Evolutionary conservation across 2,329 filamentous ascomycete genomes (phyloP).

Genomic region (Cadophora luteo-olivacea): DNA sequence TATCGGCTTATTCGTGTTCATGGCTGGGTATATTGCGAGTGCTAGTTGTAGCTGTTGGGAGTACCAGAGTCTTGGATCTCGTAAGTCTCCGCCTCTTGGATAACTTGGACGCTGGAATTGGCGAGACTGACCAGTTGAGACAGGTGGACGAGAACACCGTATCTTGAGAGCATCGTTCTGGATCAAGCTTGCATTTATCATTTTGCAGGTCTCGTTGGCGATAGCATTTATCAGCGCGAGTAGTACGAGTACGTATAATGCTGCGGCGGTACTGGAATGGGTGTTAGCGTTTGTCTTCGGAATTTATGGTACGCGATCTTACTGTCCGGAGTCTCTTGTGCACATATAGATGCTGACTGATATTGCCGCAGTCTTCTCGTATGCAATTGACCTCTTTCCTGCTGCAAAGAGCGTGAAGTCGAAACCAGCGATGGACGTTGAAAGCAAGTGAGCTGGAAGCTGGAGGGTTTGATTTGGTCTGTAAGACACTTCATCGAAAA

Average conservation of each 20-base stretch:
- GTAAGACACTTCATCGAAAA: too few species aligned
- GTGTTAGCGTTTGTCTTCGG: constrained; percentile 2
- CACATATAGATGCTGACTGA: background rate
- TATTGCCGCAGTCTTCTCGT: background rate
- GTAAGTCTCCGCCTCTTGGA: background rate
- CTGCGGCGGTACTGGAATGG: constrained; percentile 8
- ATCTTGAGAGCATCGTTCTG: background rate
- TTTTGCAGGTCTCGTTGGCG: background rate
- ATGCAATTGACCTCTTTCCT: constrained; percentile 1
- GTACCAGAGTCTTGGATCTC: constrained; percentile 6
- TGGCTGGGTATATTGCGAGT: constrained; percentile 1
- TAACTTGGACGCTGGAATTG: background rate
- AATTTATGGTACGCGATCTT: constrained; percentile 4
- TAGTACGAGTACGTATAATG: background rate
- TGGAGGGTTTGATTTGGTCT: too few species aligned
- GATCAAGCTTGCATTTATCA: constrained; percentile 12
- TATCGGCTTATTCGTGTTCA: constrained; percentile 9
- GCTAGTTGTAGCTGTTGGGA: constrained; percentile 16
- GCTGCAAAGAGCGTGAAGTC: background rate
- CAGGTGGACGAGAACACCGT: constrained; percentile 10
- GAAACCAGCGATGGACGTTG: background rate
- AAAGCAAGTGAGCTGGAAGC: background rate
- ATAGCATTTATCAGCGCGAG: background rate
- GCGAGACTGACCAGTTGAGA: background rate
- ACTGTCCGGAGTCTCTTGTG: background rate